Percentiles rank a stretch among this genome's conserved stretches.
Evolutionary conservation across 23 red algal genomes (phyloP).

Genomic region (Gracilariopsis chorda): DNA sequence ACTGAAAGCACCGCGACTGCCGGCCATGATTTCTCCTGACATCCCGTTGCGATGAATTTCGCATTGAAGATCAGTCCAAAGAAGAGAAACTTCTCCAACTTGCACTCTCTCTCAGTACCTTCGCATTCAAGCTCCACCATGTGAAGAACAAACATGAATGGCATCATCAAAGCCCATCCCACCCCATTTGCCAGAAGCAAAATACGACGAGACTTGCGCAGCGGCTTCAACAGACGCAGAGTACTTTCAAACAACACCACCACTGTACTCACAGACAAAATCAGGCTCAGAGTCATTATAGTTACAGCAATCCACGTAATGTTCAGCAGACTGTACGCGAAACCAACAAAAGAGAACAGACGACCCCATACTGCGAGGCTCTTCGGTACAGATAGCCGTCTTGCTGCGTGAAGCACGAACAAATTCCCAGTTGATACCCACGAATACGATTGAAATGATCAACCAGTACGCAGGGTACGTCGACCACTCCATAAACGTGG

Average conservation of each 20-base stretch:
- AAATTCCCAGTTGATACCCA: constrained; percentile 50
- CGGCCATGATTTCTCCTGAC: constrained; percentile 16
- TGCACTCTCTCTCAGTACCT: constrained; percentile 5
- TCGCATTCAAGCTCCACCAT: constrained; percentile 62
- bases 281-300: constrained; percentile 40
- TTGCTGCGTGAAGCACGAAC: constrained; percentile 16
- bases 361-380: not conserved
- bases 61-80: constrained; percentile 71
- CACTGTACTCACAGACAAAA: constrained; percentile 19
- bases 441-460: constrained; percentile 35
- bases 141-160: constrained; percentile 51
- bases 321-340: constrained; percentile 48
- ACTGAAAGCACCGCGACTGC: constrained; percentile 34
- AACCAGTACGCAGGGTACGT: constrained; percentile 81
- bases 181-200: not conserved
- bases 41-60: constrained; percentile 18
- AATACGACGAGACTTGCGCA: not conserved
- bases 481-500: constrained; percentile 66
- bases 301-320: constrained; percentile 67
- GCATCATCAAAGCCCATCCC: constrained; percentile 1
- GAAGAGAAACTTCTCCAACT: constrained; percentile 65
- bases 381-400: constrained; percentile 2
- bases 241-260: constrained; percentile 24
- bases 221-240: constrained; percentile 3
- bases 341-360: constrained; percentile 60